These are phyloP conservation scores for Citrus sp. DNA, from an alignment of 345 rosid species.

Conservation along the genomic window DNA sequence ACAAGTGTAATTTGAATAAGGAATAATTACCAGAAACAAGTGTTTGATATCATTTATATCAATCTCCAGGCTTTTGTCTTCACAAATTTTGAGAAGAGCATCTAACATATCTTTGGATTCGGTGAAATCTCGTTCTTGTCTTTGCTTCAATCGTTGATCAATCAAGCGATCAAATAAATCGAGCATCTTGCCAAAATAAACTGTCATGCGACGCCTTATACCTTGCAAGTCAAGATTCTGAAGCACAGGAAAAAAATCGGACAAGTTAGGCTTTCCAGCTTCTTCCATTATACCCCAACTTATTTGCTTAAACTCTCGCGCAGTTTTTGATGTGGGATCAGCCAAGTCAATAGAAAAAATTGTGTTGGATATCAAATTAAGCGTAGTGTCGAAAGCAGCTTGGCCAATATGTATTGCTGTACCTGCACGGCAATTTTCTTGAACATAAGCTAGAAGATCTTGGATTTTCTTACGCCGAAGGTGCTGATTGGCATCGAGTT, in stretches of 20 bases:
- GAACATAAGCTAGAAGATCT: constrained; percentile 13
- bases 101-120: constrained; percentile 32
- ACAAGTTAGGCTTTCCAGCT: constrained; percentile 28
- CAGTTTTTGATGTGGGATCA: constrained; percentile 10
- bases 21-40: constrained; percentile 26
- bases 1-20: neutral
- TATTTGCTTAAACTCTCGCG: constrained; percentile 18
- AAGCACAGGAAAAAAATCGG: constrained; percentile 32
- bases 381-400: constrained; percentile 18
- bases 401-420: constrained; percentile 27
- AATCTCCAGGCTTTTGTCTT: constrained; percentile 20
- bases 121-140: constrained; percentile 1
- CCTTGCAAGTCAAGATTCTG: constrained; percentile 29
- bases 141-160: constrained; percentile 17
- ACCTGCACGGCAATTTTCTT: constrained; percentile 13
- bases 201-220: constrained; percentile 7
- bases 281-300: constrained; percentile 13
- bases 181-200: constrained; percentile 19
- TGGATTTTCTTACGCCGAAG: constrained; percentile 20
- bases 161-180: constrained; percentile 25
- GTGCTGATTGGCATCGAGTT: constrained; percentile 24
- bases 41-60: constrained; percentile 23
- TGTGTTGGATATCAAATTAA: constrained; percentile 21
- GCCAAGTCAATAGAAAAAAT: constrained; percentile 33
- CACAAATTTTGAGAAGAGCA: constrained; percentile 21